Evolutionary conservation across 2,329 filamentous ascomycete species (phyloP), one percentile per base, ranked within the genome.

Genomic region (Penicillium sp.): DNA sequence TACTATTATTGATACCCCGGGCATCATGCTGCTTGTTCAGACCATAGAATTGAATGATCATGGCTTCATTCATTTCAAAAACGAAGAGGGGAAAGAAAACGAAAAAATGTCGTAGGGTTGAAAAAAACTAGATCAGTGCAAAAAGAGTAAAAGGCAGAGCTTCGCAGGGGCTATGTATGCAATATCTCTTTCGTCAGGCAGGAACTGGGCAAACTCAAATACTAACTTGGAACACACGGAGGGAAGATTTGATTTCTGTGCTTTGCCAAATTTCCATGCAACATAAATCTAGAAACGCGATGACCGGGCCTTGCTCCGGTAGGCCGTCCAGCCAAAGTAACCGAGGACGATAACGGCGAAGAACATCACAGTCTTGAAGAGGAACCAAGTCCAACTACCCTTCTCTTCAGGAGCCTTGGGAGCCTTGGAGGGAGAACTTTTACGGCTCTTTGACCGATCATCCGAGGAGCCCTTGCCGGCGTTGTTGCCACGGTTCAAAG

Each of bases 261-360:
- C 43, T 45, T 47, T 32, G 13, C 41, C 50, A 57, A 55, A 42
- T 38, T 26, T 34, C 34, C 41, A 46, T 52, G 13, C 26, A 29
- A 47, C 29, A 11, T 38, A 53, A 46, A 39, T 45, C 62, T 62
- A 72, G 53, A 74, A 74, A 42, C 71, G 63, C 50, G 71, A 73
- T 26, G 70, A 70, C 70, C 83, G 84, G 72, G 77, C 79, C 58
- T 71, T 75, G 60, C 88, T 74, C 69, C 92, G 84, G 77, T 90
- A 99, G 42, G 87, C 82, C 7, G 91, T 97, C 71, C 82, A 97
- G 27, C 91, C 93, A 41, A 91, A 85, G 71, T 97, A 99, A 4
- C 72, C 89, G 62, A 89, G 92, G 9, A 81, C 89, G 41, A 87
- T 65, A 14, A 85, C 83, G 29, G 86, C 71, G 60, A 89, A 78